Evolutionary conservation across 1,139 yeast species (phyloP).

Genomic region (Lodderomyces metapsilosis): DNA sequence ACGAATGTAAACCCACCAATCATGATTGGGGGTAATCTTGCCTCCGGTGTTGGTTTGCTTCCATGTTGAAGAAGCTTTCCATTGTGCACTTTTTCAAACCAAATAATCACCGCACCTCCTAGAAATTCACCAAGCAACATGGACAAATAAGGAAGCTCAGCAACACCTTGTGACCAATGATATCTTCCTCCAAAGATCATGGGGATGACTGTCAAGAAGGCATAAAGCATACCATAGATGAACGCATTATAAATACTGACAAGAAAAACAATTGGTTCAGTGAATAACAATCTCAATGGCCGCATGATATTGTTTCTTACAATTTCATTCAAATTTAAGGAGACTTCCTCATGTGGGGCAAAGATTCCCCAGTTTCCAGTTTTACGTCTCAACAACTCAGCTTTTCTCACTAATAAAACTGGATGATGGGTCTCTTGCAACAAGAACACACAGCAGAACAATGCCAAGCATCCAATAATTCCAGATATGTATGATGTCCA

Average conservation of each 20-base stretch:
- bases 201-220: slow-evolving; percentile 79
- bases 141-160: slow-evolving; percentile 62
- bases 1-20: slow-evolving; percentile 69
- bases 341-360: slow-evolving; percentile 79
- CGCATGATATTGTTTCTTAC: slow-evolving; percentile 66
- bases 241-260: slow-evolving; percentile 77
- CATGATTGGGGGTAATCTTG: slow-evolving; percentile 73
- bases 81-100: slow-evolving; percentile 26
- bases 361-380: slow-evolving; percentile 74
- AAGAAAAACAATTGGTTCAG: slow-evolving; percentile 71
- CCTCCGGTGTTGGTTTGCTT: slow-evolving; percentile 73
- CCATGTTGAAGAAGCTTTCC: slow-evolving; percentile 36
- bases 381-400: slow-evolving; percentile 57
- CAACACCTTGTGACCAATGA: slow-evolving; percentile 50
- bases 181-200: slow-evolving; percentile 65
- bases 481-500: slow-evolving; percentile 59
- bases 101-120: slow-evolving; percentile 48
- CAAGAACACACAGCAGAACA: slow-evolving; percentile 28
- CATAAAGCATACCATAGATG: slow-evolving; percentile 77
- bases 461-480: slow-evolving; percentile 40
- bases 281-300: slow-evolving; percentile 64
- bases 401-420: slow-evolving; percentile 55
- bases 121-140: slow-evolving; percentile 59
- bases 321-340: slow-evolving; percentile 60
- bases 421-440: slow-evolving; percentile 52